These are phyloP conservation scores for Neoscytalidium dimidiatum DNA, from an alignment of 2,329 filamentous ascomycete species.

Conservation along the genomic window DNA sequence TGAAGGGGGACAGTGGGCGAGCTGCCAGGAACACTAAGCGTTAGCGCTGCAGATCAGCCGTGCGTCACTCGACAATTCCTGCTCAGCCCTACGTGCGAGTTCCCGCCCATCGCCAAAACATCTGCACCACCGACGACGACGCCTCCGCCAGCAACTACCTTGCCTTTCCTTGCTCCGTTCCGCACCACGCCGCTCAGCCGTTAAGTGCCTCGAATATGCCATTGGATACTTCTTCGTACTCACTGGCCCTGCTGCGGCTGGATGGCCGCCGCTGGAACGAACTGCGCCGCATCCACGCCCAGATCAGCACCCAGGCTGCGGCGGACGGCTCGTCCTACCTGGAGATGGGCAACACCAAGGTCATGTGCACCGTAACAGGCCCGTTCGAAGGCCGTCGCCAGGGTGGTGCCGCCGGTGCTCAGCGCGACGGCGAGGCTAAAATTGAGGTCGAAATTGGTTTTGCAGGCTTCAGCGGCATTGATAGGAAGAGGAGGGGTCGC, in stretches of 20 bases:
- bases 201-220: slow-evolving; percentile 64
- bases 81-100: slow-evolving; percentile 3
- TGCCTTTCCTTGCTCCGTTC: neutral
- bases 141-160: neutral
- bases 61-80: slow-evolving; percentile 9
- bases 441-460: slow-evolving; percentile 81
- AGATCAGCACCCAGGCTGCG: slow-evolving; percentile 88
- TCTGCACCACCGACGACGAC: neutral
- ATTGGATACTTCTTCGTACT: slow-evolving; percentile 91
- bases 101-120: neutral
- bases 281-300: slow-evolving; percentile 81
- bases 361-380: slow-evolving; percentile 89
- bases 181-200: neutral
- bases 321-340: slow-evolving; percentile 93
- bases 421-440: slow-evolving; percentile 58
- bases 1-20: neutral
- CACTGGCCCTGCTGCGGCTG: slow-evolving; percentile 69
- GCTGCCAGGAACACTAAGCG: neutral
- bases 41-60: slow-evolving; percentile 19
- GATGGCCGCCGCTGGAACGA: slow-evolving; percentile 95
- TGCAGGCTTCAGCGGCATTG: slow-evolving; percentile 84
- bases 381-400: slow-evolving; percentile 68
- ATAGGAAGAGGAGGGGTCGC: slow-evolving; percentile 74
- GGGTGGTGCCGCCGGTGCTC: slow-evolving; percentile 46
- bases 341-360: slow-evolving; percentile 96